These are phyloP conservation scores for Piedraia hortae DNA, from an alignment of 2,329 filamentous ascomycete genomes.

Conservation along the genomic window DNA sequence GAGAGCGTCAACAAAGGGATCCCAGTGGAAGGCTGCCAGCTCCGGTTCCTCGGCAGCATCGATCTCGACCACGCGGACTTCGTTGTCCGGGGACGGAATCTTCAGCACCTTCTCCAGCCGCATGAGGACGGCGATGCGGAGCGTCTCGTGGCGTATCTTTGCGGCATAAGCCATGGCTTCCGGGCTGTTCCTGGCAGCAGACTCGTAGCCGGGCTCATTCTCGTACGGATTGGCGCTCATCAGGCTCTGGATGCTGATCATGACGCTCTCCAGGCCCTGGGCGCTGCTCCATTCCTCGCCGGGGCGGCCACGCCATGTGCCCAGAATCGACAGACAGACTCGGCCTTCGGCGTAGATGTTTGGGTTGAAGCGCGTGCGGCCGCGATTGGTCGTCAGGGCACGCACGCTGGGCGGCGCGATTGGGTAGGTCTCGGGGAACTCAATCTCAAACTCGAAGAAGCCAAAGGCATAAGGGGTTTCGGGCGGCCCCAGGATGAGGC, in stretches of 20 bases:
- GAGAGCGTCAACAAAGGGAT: constrained; percentile 71
- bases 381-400: constrained; percentile 66
- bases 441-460: constrained; percentile 54
- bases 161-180: constrained; percentile 8
- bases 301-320: constrained; percentile 74
- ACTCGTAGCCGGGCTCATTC: constrained; percentile 84
- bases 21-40: constrained; percentile 27
- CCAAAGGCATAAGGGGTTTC: constrained; percentile 93
- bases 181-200: constrained; percentile 15
- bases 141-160: constrained; percentile 70
- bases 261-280: constrained; percentile 76
- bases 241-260: constrained; percentile 86
- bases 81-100: constrained; percentile 15
- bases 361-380: constrained; percentile 73
- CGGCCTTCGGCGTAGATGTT: constrained; percentile 85
- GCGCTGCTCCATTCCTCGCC: constrained; percentile 94
- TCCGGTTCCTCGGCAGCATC: constrained; percentile 12
- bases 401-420: constrained; percentile 31
- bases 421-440: constrained; percentile 46
- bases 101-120: constrained; percentile 55
- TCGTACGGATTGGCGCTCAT: constrained; percentile 75
- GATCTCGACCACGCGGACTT: constrained; percentile 13
- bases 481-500: constrained; percentile 72
- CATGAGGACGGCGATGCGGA: constrained; percentile 65
- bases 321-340: constrained; percentile 51